Conservation (phyloP, 78 protist species). For the Monosiga brevicollis region DNA sequence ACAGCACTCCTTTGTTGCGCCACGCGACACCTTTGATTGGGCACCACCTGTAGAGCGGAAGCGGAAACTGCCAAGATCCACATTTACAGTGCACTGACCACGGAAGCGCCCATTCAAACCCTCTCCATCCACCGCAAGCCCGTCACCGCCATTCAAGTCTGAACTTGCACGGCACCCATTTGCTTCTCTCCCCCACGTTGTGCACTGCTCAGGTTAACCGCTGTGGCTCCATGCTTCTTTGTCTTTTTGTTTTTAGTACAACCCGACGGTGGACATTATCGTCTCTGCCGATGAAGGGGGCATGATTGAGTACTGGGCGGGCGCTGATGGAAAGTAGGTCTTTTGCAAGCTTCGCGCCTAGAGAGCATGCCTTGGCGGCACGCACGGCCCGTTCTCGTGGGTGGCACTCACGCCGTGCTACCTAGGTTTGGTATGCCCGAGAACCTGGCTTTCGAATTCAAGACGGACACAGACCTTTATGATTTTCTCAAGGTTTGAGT, state of each 20-base stretch:
- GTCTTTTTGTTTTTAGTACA: slow-evolving; percentile 27
- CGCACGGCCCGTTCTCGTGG: neutral
- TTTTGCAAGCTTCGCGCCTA: neutral
- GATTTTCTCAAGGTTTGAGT: slow-evolving; percentile 51
- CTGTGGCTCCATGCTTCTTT: neutral
- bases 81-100: neutral
- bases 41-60: too few relatives aligned
- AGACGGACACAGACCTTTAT: slow-evolving; percentile 85
- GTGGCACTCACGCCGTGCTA: neutral
- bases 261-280: slow-evolving; percentile 11
- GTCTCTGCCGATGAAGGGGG: slow-evolving; percentile 59
- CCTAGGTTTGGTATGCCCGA: neutral
- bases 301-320: slow-evolving; percentile 64
- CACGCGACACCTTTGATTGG: too few relatives aligned
- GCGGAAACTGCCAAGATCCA: neutral
- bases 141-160: slow-evolving; percentile 13
- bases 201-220: neutral
- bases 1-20: too few relatives aligned
- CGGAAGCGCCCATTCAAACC: neutral
- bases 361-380: neutral
- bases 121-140: slow-evolving; percentile 22
- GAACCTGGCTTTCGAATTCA: slow-evolving; percentile 30
- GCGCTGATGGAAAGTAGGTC: too few relatives aligned
- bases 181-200: neutral
- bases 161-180: neutral